These are phyloP conservation scores for Coccomyxa sp. DNA, from an alignment of 139 green algal genomes.

Conservation along the genomic window DNA sequence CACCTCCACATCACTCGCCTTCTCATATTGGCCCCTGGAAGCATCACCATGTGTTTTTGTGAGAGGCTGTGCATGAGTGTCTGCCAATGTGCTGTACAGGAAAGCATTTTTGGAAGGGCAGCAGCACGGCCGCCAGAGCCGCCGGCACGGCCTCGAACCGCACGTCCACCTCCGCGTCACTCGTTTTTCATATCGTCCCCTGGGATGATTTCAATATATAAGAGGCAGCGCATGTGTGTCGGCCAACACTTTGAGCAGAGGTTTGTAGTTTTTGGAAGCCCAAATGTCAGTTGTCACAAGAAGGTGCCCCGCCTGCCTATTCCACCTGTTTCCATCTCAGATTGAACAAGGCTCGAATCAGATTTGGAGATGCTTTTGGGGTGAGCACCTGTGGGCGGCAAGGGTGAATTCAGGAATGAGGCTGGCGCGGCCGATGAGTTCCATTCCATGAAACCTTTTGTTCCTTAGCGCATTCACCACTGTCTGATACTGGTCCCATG, in stretches of 20 bases:
- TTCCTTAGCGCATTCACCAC: not conserved
- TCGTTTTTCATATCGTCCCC: too few relatives aligned
- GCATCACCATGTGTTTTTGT: too few relatives aligned
- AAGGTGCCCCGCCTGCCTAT: too few relatives aligned
- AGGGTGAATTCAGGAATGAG: constrained; percentile 26
- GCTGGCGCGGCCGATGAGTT: constrained; percentile 15
- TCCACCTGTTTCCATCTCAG: not conserved
- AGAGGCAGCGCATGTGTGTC: too few relatives aligned
- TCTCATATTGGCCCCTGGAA: not conserved
- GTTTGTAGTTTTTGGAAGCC: too few relatives aligned
- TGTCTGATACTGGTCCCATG: not conserved
- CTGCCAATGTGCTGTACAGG: too few relatives aligned
- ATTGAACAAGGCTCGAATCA: not conserved
- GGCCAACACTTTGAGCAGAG: too few relatives aligned
- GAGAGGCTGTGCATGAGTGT: too few relatives aligned
- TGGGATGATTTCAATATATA: not conserved
- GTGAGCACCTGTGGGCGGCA: constrained; percentile 18
- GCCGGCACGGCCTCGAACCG: constrained; percentile 42
- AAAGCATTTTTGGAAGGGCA: constrained; percentile 45
- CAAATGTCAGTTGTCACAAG: too few relatives aligned
- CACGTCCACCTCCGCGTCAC: constrained; percentile 33
- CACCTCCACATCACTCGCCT: not conserved
- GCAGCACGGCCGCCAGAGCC: constrained; percentile 43
- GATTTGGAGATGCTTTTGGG: not conserved
- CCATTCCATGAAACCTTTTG: not conserved